Evolutionary conservation across 352 stramenopile species (phyloP).

Genomic region (Lagenidium sp.): DNA sequence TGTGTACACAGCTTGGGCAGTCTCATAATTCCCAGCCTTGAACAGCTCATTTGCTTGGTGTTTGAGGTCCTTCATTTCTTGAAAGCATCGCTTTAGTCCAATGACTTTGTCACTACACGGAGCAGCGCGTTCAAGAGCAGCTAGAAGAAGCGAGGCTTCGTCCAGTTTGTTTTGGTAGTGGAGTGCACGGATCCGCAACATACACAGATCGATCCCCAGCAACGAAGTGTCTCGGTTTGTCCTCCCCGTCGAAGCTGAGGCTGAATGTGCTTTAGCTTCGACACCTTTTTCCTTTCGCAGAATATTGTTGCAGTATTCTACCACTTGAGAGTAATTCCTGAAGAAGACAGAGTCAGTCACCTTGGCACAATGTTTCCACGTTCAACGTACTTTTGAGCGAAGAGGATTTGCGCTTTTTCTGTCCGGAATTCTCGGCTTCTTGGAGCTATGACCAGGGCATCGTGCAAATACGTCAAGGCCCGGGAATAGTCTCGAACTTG

Average conservation of each 20-base stretch:
- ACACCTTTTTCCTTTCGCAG: conserved; percentile 40
- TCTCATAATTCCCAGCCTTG: conserved; percentile 38
- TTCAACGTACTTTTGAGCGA: conserved; percentile 65
- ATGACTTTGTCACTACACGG: conserved; percentile 69
- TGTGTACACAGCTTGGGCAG: conserved; percentile 48
- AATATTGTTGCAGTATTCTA: conserved; percentile 36
- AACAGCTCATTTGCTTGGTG: conserved; percentile 61
- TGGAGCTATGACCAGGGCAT: conserved; percentile 39
- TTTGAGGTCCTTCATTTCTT: conserved; percentile 62
- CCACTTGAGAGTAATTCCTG: conserved; percentile 44
- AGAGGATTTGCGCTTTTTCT: conserved; percentile 50
- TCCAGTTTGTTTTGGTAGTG: conserved; percentile 70
- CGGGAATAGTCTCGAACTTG: conserved; percentile 34
- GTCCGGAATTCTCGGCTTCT: conserved; percentile 44
- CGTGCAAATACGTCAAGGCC: conserved; percentile 37
- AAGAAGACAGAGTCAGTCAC: no score
- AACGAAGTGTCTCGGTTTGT: conserved; percentile 30
- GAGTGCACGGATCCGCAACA: conserved; percentile 27
- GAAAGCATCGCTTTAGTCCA: conserved; percentile 50
- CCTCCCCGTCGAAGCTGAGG: conserved; percentile 1
- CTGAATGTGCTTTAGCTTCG: conserved; percentile 3
- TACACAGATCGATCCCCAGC: conserved; percentile 53
- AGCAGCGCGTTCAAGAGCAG: conserved; percentile 45
- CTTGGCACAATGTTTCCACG: no score
- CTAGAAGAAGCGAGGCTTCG: conserved; percentile 40